Base-by-base conservation (phyloP, 2,329 filamentous ascomycete species). In the Bipolaris bicolor region DNA sequence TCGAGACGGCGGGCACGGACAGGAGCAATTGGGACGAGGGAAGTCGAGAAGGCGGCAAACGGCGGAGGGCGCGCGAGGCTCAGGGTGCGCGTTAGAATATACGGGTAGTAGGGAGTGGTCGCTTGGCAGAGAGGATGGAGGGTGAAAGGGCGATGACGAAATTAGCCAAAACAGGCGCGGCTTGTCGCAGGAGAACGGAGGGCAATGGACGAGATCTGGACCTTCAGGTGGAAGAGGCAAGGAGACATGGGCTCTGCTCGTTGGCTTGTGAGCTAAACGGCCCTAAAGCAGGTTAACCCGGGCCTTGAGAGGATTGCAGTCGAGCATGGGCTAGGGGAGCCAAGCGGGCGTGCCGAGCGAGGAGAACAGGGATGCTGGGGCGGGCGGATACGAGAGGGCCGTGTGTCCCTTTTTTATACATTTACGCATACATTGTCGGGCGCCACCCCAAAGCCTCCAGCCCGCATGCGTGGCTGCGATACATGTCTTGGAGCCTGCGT, bases 201-300 rank as follows among this genome's bases (percentile, higher is more conserved):
- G 53, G 57, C 45, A 59, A 55, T 61, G 60, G 62, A 60, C 64
- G 54, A 61, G 60, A 64, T 68, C 65, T 68, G 62, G 65, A 40
- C 67, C 64, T 64, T 66, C 57, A 57, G 58, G 62, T 56, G 60
- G 57, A 63, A 60, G 65, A 63, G 58, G 63, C 60, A 63, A 62
- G 67, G 62, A 66, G 59, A 62, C 62, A 65, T 63, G 61, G 62
- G 55, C 55, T 55, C 55, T 56, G 57, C 63, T 63, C 58, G 60
- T 58, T 58, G 62, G 66, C 63, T 63, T 55, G 62, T 54, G 61
- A 56, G 62, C 67, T 68, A 69, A 65, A 68, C 59, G 61, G 58
- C 55, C 61, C 66, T 69, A 69, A 67, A 65, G 62, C 65, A 68
- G 63, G 61, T 68, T 67, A 63, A 65, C 53, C 62, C 53, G 50